Evolutionary conservation across 1,284 basidiomycete species (phyloP).

Genomic region (Chalciporus sp.): DNA sequence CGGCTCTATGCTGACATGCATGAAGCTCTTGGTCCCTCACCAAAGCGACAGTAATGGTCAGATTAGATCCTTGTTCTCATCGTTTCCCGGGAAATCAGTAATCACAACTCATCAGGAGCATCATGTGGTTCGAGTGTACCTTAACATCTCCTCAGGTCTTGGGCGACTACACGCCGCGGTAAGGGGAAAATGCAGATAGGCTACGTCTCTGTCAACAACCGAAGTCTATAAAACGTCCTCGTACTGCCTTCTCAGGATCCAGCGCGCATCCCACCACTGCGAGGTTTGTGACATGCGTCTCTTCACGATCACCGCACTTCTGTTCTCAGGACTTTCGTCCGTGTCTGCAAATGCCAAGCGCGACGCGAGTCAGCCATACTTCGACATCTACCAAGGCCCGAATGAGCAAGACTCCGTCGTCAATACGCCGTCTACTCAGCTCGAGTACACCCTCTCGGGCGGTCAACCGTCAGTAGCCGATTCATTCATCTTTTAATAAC

Average conservation of each 20-base stretch:
- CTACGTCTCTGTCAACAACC: not conserved
- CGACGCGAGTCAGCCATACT: conserved; percentile 13
- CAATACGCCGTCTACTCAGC: conserved; percentile 21
- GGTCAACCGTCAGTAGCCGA: conserved; percentile 18
- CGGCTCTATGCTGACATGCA: too few species aligned
- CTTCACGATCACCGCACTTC: conserved; percentile 6
- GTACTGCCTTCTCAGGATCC: conserved; percentile 2
- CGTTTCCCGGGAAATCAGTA: too few species aligned
- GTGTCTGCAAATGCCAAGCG: conserved; percentile 12
- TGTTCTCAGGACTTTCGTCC: conserved; percentile 12
- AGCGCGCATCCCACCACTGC: conserved; percentile 4
- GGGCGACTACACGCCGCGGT: too few species aligned
- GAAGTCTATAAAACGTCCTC: conserved; percentile 18
- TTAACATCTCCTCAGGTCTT: too few species aligned
- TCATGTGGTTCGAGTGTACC: too few species aligned
- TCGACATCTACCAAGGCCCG: conserved; percentile 24
- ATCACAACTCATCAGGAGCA: too few species aligned
- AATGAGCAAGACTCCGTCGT: conserved; percentile 15
- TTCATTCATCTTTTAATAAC: not conserved
- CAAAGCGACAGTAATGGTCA: too few species aligned
- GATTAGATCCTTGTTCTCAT: too few species aligned
- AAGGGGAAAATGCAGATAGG: too few species aligned
- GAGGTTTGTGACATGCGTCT: conserved; percentile 12
- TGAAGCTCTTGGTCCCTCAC: too few species aligned
- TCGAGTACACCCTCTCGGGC: conserved; percentile 20